phyloP scores from a whole-genome alignment of 148 eudicot species.

The Drosera capensis region DNA sequence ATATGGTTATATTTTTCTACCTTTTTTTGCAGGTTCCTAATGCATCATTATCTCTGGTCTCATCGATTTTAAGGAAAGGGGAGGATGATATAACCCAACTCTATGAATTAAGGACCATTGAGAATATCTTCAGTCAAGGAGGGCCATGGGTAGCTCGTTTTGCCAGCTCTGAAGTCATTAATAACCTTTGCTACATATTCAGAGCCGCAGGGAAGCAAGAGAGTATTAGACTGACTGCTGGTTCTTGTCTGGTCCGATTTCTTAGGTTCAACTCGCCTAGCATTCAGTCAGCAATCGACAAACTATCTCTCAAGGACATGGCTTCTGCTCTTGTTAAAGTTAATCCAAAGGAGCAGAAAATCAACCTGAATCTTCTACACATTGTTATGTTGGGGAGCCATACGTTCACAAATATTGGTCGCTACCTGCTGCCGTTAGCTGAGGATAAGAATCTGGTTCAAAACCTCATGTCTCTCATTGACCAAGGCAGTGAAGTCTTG shows the following conservation, averaged over 20 bases:
- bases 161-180: slow-evolving; percentile 74
- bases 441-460: slow-evolving; percentile 86
- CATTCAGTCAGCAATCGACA: slow-evolving; percentile 63
- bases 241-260: slow-evolving; percentile 83
- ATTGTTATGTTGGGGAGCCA: slow-evolving; percentile 70
- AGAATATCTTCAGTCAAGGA: slow-evolving; percentile 93
- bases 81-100: slow-evolving; percentile 93
- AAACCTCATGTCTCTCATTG: slow-evolving; percentile 62
- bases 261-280: slow-evolving; percentile 60
- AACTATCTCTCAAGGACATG: slow-evolving; percentile 62
- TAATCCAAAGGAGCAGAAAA: slow-evolving; percentile 86
- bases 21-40: slow-evolving; percentile 54
- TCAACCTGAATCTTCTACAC: slow-evolving; percentile 74
- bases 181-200: slow-evolving; percentile 73
- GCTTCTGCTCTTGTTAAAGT: slow-evolving; percentile 68
- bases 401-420: slow-evolving; percentile 49
- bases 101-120: slow-evolving; percentile 89
- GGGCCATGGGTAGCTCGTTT: slow-evolving; percentile 85
- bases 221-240: slow-evolving; percentile 75
- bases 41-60: slow-evolving; percentile 62
- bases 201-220: slow-evolving; percentile 87
- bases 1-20: too few species aligned
- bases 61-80: slow-evolving; percentile 79
- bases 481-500: slow-evolving; percentile 85
- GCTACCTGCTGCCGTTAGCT: slow-evolving; percentile 48